These are phyloP conservation scores for Oidium heveae DNA, from an alignment of 2,329 filamentous ascomycete species.

Conservation along the genomic window DNA sequence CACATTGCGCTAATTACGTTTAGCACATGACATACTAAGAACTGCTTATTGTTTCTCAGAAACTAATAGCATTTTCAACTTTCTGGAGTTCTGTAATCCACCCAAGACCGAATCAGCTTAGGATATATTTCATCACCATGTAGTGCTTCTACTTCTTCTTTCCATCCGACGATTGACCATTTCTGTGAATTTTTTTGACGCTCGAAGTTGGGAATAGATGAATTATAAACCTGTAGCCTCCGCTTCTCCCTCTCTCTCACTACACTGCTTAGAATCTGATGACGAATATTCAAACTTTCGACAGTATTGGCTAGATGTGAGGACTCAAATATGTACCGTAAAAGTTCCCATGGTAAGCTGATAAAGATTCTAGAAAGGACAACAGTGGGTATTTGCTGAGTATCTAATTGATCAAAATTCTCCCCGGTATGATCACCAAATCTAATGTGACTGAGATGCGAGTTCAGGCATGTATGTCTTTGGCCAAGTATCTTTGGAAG, in stretches of 20 bases:
- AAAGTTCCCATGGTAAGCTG: conserved; percentile 40
- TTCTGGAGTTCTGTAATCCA: neutral
- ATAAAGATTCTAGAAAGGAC: conserved; percentile 40
- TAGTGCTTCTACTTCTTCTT: conserved; percentile 10
- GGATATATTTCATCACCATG: neutral
- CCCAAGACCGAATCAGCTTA: neutral
- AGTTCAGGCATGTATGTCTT: conserved; percentile 17
- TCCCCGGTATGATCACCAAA: conserved; percentile 36
- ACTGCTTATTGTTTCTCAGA: neutral
- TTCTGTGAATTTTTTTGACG: conserved; percentile 8
- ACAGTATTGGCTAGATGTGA: conserved; percentile 25
- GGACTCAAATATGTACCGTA: conserved; percentile 41
- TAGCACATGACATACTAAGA: too few species aligned
- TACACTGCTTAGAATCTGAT: conserved; percentile 23
- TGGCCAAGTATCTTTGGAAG: conserved; percentile 16
- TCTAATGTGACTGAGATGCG: conserved; percentile 36
- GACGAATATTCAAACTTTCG: conserved; percentile 21
- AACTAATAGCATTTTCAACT: neutral
- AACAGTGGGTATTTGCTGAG: conserved; percentile 13
- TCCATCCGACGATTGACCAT: conserved; percentile 14
- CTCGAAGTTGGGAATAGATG: conserved; percentile 9
- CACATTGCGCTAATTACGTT: too few species aligned
- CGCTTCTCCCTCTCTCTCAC: conserved; percentile 32
- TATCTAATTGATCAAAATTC: conserved; percentile 12
- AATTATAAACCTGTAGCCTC: conserved; percentile 15